These are phyloP conservation scores for Reutealis trisperma DNA, from an alignment of 345 rosid genomes.

Conservation along the genomic window DNA sequence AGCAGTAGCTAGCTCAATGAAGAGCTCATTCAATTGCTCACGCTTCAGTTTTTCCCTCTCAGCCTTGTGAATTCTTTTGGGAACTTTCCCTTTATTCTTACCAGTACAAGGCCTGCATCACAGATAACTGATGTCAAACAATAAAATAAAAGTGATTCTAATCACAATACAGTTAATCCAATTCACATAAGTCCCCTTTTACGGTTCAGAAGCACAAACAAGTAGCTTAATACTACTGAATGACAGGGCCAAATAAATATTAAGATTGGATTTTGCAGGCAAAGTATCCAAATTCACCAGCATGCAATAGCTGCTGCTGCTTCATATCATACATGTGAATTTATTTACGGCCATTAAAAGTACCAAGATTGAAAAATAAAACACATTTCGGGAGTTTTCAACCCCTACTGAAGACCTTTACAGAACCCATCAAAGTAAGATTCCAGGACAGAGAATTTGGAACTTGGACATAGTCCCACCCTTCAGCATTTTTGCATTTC, in stretches of 20 bases:
- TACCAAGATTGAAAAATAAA: neutral
- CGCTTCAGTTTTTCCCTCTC: conserved; percentile 94
- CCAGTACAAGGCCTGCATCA: conserved; percentile 44
- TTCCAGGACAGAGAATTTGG: neutral
- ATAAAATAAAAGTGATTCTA: neutral
- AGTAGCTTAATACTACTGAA: neutral
- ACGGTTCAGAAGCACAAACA: too few relatives aligned
- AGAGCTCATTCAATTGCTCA: conserved; percentile 89
- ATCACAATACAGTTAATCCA: neutral
- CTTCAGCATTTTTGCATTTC: neutral
- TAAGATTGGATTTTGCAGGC: neutral
- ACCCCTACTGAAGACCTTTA: neutral
- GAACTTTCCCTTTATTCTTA: conserved; percentile 59
- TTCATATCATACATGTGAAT: neutral
- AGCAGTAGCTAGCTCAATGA: conserved; percentile 66
- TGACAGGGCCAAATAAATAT: neutral
- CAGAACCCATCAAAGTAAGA: neutral
- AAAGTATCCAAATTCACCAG: neutral
- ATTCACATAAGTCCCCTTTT: neutral
- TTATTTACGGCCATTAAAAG: neutral
- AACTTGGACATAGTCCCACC: neutral
- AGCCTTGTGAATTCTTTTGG: conserved; percentile 80
- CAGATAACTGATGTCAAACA: neutral
- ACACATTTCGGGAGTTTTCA: neutral
- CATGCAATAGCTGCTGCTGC: neutral